phyloP scores from a whole-genome alignment of 371 early-diverging fungal genomes.

The Umbelopsis sp. region DNA sequence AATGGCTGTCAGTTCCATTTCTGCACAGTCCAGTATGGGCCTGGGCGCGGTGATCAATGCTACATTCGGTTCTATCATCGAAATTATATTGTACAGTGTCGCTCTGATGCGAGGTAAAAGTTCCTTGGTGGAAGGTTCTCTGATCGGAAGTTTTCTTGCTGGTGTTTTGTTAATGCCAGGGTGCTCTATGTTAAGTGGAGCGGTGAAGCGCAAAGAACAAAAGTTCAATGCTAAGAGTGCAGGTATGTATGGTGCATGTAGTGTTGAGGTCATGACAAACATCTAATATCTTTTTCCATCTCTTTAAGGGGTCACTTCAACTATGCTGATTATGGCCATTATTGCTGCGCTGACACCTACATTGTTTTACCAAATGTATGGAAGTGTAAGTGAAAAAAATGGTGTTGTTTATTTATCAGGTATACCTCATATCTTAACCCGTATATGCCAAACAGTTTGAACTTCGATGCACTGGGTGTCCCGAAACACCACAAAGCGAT shows the following conservation, averaged over 20 bases:
- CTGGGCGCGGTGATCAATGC: conserved; percentile 97
- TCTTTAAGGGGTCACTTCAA: conserved; percentile 82
- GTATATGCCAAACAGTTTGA: conserved; percentile 51
- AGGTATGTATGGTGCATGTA: conserved; percentile 38
- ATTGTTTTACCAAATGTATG: conserved; percentile 91
- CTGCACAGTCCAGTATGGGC: conserved; percentile 90
- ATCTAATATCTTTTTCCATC: neutral
- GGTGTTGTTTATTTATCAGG: too few relatives aligned
- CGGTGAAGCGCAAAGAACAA: conserved; percentile 88
- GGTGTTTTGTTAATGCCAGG: conserved; percentile 93
- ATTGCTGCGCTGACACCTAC: conserved; percentile 95
- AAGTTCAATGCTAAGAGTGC: conserved; percentile 94
- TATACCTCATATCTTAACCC: neutral
- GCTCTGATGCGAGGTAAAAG: conserved; percentile 90
- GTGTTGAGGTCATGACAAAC: neutral
- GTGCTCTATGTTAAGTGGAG: conserved; percentile 92
- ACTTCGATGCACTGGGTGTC: conserved; percentile 59
- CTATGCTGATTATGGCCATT: conserved; percentile 92
- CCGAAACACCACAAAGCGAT: conserved; percentile 33
- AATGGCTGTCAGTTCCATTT: conserved; percentile 94
- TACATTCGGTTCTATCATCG: conserved; percentile 95
- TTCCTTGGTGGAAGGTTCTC: conserved; percentile 86
- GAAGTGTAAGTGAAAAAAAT: conserved; percentile 54
- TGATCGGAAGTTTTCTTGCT: conserved; percentile 91
- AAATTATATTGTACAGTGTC: conserved; percentile 90